phyloP scores from a whole-genome alignment of 768 basidiomycete species.

The Naematelia encephala region DNA sequence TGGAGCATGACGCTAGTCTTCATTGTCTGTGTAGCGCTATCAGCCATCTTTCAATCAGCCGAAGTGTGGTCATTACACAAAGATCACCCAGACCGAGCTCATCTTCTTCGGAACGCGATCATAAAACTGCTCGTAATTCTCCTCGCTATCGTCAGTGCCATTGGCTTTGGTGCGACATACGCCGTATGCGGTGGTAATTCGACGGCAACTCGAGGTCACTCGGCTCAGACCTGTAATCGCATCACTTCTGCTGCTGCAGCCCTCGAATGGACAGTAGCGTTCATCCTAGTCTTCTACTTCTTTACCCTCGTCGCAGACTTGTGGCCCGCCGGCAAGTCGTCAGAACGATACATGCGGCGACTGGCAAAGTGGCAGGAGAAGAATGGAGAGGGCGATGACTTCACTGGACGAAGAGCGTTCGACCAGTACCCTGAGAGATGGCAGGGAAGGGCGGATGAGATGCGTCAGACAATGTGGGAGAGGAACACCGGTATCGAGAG shows the following conservation, averaged over 20 bases:
- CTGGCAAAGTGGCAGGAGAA: slow-evolving; percentile 48
- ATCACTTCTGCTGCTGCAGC: slow-evolving; percentile 48
- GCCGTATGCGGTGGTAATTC: slow-evolving; percentile 36
- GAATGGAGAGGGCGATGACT: slow-evolving; percentile 45
- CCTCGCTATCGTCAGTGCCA: slow-evolving; percentile 47
- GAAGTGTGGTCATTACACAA: slow-evolving; percentile 51
- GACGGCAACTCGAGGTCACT: slow-evolving; percentile 14
- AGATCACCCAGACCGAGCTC: slow-evolving; percentile 50
- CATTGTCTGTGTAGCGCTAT: slow-evolving; percentile 50
- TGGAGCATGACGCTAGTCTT: slow-evolving; percentile 49
- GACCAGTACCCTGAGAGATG: slow-evolving; percentile 40
- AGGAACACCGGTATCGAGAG: slow-evolving; percentile 19
- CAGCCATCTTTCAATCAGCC: slow-evolving; percentile 50
- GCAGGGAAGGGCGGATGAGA: slow-evolving; percentile 26
- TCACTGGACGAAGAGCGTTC: slow-evolving; percentile 46
- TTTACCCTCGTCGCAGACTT: slow-evolving; percentile 51
- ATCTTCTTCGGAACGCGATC: slow-evolving; percentile 49
- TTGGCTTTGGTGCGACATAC: slow-evolving; percentile 51
- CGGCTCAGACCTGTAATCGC: slow-evolving; percentile 38
- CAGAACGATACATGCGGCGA: slow-evolving; percentile 48
- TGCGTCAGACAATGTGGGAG: slow-evolving; percentile 28
- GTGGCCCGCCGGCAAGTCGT: slow-evolving; percentile 51
- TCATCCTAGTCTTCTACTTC: slow-evolving; percentile 50
- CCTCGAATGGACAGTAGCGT: slow-evolving; percentile 51
- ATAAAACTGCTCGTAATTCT: slow-evolving; percentile 50